phyloP scores from a whole-genome alignment of 2,329 filamentous ascomycete genomes.

The Phialocephala sp. region DNA sequence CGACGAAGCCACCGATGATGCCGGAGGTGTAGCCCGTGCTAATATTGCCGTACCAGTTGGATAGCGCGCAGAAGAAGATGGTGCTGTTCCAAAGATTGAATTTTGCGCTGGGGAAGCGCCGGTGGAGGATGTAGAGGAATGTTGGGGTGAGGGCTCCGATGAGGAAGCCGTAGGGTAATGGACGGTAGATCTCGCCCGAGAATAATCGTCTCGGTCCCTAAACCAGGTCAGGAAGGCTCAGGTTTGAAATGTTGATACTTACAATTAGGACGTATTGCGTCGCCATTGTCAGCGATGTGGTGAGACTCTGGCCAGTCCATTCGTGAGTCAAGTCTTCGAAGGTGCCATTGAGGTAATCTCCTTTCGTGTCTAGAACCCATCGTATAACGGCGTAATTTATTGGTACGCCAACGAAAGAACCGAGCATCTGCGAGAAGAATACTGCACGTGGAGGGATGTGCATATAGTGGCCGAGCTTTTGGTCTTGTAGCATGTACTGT shows the following conservation, averaged over 20 bases:
- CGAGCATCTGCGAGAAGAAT: constrained; percentile 67
- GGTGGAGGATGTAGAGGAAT: constrained; percentile 57
- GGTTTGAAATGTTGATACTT: constrained; percentile 1
- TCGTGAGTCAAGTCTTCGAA: constrained; percentile 60
- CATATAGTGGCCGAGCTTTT: constrained; percentile 70
- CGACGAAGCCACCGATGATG: constrained; percentile 64
- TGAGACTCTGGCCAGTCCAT: constrained; percentile 63
- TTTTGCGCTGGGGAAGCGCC: constrained; percentile 55
- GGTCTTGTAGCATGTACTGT: constrained; percentile 64
- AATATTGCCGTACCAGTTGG: constrained; percentile 65
- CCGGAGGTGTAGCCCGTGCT: constrained; percentile 62
- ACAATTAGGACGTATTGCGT: constrained; percentile 66
- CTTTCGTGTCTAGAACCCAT: constrained; percentile 63
- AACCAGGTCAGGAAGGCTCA: background rate
- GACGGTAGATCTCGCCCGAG: constrained; percentile 51
- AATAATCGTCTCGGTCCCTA: constrained; percentile 56
- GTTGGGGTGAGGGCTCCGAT: constrained; percentile 53
- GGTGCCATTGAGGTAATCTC: constrained; percentile 57
- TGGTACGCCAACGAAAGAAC: constrained; percentile 62
- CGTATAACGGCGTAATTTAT: constrained; percentile 66
- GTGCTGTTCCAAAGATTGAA: constrained; percentile 65
- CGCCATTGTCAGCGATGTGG: constrained; percentile 57
- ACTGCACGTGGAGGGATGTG: constrained; percentile 63
- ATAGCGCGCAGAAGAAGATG: constrained; percentile 63
- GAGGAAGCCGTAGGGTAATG: constrained; percentile 59